Evolutionary conservation across 2,329 filamentous ascomycete genomes (phyloP).

Genomic region (Colletotrichum sp.): DNA sequence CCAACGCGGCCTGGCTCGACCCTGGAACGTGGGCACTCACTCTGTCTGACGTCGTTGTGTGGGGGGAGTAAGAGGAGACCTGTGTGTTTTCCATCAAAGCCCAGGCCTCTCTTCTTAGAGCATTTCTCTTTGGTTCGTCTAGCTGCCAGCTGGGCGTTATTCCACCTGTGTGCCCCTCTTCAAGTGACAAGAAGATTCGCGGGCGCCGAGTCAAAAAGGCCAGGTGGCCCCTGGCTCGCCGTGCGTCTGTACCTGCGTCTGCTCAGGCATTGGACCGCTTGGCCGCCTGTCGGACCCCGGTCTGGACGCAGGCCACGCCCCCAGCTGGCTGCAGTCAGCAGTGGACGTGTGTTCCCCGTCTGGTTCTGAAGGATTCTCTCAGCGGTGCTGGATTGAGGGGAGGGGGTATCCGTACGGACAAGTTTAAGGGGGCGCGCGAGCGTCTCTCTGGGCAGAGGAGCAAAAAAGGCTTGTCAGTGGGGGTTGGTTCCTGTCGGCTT

Average conservation of each 20-base stretch:
- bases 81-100: background rate
- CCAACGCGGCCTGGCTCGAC: background rate
- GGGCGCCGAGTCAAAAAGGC: background rate
- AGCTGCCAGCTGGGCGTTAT: background rate
- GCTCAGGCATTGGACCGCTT: background rate
- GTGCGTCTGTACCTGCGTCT: constrained; percentile 18
- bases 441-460: background rate
- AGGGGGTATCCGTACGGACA: background rate
- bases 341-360: background rate
- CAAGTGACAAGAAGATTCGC: background rate
- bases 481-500: background rate
- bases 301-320: background rate
- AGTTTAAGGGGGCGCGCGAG: background rate
- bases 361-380: background rate
- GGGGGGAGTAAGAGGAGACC: background rate
- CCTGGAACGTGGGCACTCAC: background rate
- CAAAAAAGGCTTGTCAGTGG: background rate
- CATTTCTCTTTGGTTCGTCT: background rate
- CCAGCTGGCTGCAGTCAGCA: background rate
- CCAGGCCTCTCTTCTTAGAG: background rate
- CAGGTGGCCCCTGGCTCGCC: background rate
- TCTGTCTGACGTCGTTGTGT: constrained; percentile 13
- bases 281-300: background rate
- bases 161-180: background rate
- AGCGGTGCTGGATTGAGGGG: background rate